Evolutionary conservation across 1,284 basidiomycete species (phyloP), one percentile per base, ranked within the genome.

Genomic region (Sporisorium exsertum): DNA sequence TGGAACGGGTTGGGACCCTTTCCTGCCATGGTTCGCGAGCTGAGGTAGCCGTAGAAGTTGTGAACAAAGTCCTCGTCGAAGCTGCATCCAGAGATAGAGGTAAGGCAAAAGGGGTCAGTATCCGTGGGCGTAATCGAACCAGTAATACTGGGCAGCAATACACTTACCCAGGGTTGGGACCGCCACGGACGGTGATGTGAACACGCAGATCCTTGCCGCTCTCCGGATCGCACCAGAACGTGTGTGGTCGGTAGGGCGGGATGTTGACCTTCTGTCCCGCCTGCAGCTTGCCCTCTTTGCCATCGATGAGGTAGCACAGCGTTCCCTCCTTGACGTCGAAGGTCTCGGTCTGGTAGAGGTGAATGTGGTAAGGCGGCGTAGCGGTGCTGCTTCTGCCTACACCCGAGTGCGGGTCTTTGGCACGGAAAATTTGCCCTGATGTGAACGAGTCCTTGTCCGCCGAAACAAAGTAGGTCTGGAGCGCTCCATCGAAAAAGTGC

Each of bases 341-440:
- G 8, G 73, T 79, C 63, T 86, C 84, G 47, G 75, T 62, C 42
- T 86, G 84, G 61, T 72, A 86, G 24, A 77, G 72, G 52, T 86
- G 84, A 33, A 76, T 81, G 58, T 85, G 85, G 54, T 83, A 84
- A 0, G 85, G 84, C 22, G 85, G 85, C 16, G 83, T 84, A n/a
- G 80, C 79, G 12, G 80, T 85, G 22, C 77, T 75, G 16, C 71
- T 61, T 24, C 67, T 49, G 3, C 84, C 84, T 15, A 77, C 64
- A 6, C 79, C 81, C 22, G 82, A 81, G 56, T 83, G 81, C 20
- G 73, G 68, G 27, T 72, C 71, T 9, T 58, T 66, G 5, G 82
- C 82, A 32, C 81, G 81, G 64, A 85, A 85, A 46, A 84, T 61
- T 58, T 85, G 81, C 3, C 80, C 79, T 13, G 66, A 73, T 0